Base-by-base conservation (phyloP, 1,284 basidiomycete species). In the Boletus mariae region DNA sequence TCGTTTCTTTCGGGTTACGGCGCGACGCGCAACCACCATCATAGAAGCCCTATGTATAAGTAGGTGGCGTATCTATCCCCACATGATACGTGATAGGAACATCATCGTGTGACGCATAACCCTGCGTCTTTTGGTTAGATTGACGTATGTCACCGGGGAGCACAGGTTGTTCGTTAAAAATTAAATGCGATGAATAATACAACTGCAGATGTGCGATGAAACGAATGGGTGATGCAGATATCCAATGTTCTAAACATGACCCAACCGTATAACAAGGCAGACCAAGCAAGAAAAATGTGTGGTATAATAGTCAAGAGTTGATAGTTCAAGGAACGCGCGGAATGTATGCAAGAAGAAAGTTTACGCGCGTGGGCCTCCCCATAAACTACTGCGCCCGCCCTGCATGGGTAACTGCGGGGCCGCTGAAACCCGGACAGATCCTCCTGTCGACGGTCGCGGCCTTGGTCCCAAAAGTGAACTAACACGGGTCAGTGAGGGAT, bases 1-100 rank as follows among this genome's bases (percentile, higher is more conserved):
- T 95, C 63, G 90, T 94, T 34, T 90, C 83, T 60, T 94, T 94
- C 70, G 91, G 90, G 1, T 73, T 92, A 57, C 76, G 91, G 62
- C 79, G 87, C 58, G 88, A 90, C 59, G 75, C 82, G 13, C 66
- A 73, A 44, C 74, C 72, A 17, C 73, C 75, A 54, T 73, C 69
- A 58, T 74, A 63, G 57, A 52, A 23, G 34, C 20, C 23, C n/a
- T 34, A 49, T 11, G 40, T 17, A 31, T 49, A 45, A 40, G 34
- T 38, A 38, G 32, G 29, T 40, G 38, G 45, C 15, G 28, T 57
- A 10, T 45, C 43, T 49, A 32, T 44, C 12, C 20, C 37, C 20
- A 12, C 41, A 43, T 5, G 20, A 17, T 29, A 20, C 11, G 28
- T 13, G 43, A 44, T 29, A 44, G 20, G 41, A 26, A 10, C 10